Conservation (phyloP, 2,329 filamentous ascomycete genomes). For the Leptodontidium sp. region DNA sequence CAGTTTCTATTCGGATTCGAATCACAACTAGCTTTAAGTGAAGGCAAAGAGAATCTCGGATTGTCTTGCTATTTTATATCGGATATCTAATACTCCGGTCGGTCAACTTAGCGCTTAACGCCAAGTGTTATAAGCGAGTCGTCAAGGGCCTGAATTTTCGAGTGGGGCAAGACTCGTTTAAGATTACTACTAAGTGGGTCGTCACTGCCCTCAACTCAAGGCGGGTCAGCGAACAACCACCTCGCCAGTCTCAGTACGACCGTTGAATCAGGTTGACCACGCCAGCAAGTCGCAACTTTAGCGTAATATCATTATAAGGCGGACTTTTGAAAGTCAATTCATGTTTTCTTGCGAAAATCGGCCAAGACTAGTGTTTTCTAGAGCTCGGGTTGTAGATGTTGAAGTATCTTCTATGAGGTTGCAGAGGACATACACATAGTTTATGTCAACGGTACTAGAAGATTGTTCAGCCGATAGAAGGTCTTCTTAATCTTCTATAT, state of each 20-base stretch:
- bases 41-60: too few species aligned
- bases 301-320: not conserved
- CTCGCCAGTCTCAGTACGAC: too few species aligned
- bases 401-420: too few species aligned
- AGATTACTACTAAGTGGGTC: too few species aligned
- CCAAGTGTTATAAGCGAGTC: not conserved
- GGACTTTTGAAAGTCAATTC: slow-evolving; percentile 1
- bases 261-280: too few species aligned
- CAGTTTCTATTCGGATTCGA: too few species aligned
- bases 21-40: too few species aligned
- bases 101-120: not conserved
- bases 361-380: not conserved
- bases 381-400: not conserved
- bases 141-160: too few species aligned
- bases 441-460: not conserved
- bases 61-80: slow-evolving; percentile 6
- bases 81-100: not conserved
- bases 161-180: too few species aligned
- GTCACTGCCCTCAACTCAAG: too few species aligned
- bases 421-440: not conserved
- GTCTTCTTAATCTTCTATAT: too few species aligned
- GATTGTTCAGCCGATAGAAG: not conserved
- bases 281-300: slow-evolving; percentile 9
- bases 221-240: too few species aligned
- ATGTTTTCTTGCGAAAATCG: slow-evolving; percentile 2